Evolutionary conservation across 208 protist genomes (phyloP).

Genomic region (Leishmania gerbilli): DNA sequence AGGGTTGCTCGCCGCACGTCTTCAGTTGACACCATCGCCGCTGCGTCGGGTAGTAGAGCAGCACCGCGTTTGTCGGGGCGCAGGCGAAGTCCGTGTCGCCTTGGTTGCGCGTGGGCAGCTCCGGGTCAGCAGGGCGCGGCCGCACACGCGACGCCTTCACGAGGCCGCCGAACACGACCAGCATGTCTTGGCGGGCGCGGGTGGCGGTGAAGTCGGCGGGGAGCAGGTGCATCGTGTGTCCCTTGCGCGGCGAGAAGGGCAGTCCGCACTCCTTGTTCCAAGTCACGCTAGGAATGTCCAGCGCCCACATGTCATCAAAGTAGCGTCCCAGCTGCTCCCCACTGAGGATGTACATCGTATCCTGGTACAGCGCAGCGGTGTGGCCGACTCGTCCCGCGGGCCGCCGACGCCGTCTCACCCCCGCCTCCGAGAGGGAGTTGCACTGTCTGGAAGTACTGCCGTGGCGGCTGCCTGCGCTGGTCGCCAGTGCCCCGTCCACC

Average conservation of each 20-base stretch:
- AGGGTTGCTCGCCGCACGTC: constrained; percentile 37
- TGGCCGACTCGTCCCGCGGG: constrained; percentile 44
- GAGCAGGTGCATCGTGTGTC: constrained; percentile 52
- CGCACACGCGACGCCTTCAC: constrained; percentile 19
- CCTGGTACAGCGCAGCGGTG: constrained; percentile 35
- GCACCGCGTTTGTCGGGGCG: constrained; percentile 35
- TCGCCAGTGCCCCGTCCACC: neutral
- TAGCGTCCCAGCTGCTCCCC: constrained; percentile 37
- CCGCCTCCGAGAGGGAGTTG: neutral
- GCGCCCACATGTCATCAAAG: constrained; percentile 48
- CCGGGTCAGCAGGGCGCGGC: constrained; percentile 31
- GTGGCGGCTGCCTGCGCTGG: neutral
- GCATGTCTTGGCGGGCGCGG: constrained; percentile 35
- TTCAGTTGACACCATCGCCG: constrained; percentile 41
- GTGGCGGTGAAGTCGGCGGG: constrained; percentile 33
- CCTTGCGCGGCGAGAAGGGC: constrained; percentile 50
- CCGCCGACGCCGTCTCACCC: neutral
- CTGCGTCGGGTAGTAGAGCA: constrained; percentile 32
- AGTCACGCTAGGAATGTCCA: constrained; percentile 18
- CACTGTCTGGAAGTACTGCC: neutral
- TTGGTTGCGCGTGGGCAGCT: constrained; percentile 15
- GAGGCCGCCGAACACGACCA: constrained; percentile 54
- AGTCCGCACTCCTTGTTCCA: constrained; percentile 33
- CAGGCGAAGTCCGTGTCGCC: constrained; percentile 24
- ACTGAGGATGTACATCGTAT: constrained; percentile 52